A percentile compares a stretch with the other conserved stretches of the same genome.
These are phyloP conservation scores for Populus deltoides DNA, from an alignment of 345 rosid species.

Conservation along the genomic window DNA sequence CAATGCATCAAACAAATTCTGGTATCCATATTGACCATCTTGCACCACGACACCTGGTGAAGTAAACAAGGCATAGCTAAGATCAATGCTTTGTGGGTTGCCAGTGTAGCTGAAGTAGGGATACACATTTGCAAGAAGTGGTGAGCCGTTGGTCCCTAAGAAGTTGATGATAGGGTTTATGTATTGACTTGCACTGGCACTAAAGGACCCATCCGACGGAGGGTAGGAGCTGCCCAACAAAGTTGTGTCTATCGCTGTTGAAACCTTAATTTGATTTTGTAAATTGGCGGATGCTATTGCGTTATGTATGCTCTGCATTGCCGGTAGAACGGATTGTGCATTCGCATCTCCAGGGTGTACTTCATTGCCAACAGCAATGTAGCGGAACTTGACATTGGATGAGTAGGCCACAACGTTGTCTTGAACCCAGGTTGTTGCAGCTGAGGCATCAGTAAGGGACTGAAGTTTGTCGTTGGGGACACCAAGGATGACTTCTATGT, in stretches of 20 bases:
- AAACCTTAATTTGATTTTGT: slow-evolving; percentile 27
- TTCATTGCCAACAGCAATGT: slow-evolving; percentile 51
- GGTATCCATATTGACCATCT: slow-evolving; percentile 13
- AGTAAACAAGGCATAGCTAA: slow-evolving; percentile 14
- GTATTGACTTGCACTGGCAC: background rate
- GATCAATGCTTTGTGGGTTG: background rate
- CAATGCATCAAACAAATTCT: slow-evolving; percentile 24
- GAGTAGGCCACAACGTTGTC: slow-evolving; percentile 25
- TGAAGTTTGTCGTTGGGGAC: slow-evolving; percentile 32
- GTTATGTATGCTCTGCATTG: slow-evolving; percentile 21
- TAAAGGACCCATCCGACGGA: slow-evolving; percentile 27
- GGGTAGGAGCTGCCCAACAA: slow-evolving; percentile 20
- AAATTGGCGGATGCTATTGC: slow-evolving; percentile 19
- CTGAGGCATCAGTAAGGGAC: slow-evolving; percentile 13
- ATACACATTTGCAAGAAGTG: slow-evolving; percentile 25
- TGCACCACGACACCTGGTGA: slow-evolving; percentile 1
- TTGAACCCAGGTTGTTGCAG: slow-evolving; percentile 35
- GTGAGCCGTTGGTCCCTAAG: slow-evolving; percentile 6
- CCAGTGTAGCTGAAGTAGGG: slow-evolving; percentile 20
- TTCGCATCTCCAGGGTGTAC: slow-evolving; percentile 16
- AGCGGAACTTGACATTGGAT: slow-evolving; percentile 35
- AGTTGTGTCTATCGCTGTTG: slow-evolving; percentile 27
- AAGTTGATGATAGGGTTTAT: slow-evolving; percentile 22
- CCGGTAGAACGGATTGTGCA: slow-evolving; percentile 18
- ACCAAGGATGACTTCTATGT: slow-evolving; percentile 32